Conservation (phyloP, 2,329 filamentous ascomycete species). For the Colletotrichum truncatum region DNA sequence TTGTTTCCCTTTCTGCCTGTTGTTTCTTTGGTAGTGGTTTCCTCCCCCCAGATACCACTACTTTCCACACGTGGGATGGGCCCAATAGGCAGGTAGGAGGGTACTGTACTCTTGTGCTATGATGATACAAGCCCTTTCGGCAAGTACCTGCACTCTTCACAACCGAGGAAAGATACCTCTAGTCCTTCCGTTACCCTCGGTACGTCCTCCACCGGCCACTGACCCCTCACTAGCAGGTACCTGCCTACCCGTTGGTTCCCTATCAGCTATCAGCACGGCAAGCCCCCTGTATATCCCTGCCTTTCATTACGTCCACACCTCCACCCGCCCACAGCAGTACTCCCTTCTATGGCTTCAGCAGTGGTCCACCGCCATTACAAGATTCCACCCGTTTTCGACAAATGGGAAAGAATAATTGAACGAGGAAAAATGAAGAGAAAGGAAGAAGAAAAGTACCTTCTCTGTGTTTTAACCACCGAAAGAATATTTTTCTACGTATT, state of each 20-base stretch:
- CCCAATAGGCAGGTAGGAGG: too few species aligned
- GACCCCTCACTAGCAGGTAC: neutral
- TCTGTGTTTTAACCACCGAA: too few species aligned
- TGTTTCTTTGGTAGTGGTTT: too few species aligned
- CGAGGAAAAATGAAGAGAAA: too few species aligned
- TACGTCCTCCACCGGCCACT: neutral
- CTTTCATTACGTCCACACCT: conserved; percentile 15
- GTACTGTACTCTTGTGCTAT: too few species aligned
- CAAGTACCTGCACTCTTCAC: neutral
- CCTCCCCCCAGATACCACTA: conserved; percentile 19
- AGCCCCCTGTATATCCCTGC: neutral
- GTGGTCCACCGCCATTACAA: neutral
- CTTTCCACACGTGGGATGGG: conserved; percentile 25
- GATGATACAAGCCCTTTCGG: too few species aligned
- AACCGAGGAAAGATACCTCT: neutral
- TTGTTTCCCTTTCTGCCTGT: too few species aligned
- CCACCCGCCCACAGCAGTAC: neutral
- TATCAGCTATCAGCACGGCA: neutral
- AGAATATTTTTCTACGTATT: too few species aligned
- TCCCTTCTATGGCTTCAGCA: neutral
- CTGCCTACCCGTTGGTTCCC: neutral
- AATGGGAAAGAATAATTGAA: neutral
- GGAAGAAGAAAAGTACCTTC: too few species aligned
- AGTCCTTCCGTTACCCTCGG: neutral
- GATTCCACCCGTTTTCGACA: neutral